Percentiles rank a stretch among this genome's conserved stretches.
Evolutionary conservation across 1,284 basidiomycete genomes (phyloP).

Genomic region (Marasmius oreades): DNA sequence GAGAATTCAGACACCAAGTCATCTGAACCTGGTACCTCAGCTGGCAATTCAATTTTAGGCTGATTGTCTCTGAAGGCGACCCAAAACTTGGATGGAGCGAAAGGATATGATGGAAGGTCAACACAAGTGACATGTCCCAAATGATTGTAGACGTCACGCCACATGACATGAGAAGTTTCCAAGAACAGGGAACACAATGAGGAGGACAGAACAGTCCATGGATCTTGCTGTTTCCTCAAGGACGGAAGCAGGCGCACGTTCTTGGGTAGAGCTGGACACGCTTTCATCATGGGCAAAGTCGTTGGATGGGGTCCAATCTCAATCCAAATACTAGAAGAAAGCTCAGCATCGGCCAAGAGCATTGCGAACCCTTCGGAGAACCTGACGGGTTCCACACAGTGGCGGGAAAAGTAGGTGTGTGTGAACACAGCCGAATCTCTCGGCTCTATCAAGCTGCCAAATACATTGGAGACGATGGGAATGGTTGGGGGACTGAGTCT

Average conservation of each 20-base stretch:
- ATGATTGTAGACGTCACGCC: constrained; percentile 54
- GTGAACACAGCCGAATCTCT: constrained; percentile 49
- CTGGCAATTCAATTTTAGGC: background rate
- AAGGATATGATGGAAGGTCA: constrained; percentile 61
- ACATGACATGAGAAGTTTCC: constrained; percentile 38
- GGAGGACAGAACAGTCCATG: constrained; percentile 41
- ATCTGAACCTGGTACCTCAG: background rate
- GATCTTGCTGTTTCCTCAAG: constrained; percentile 40
- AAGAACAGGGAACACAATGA: constrained; percentile 48
- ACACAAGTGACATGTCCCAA: constrained; percentile 36
- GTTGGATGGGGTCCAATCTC: constrained; percentile 64
- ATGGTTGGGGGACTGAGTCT: constrained; percentile 44
- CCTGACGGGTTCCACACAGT: constrained; percentile 57
- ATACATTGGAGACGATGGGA: constrained; percentile 57
- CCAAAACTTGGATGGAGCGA: constrained; percentile 55
- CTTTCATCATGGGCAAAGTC: constrained; percentile 52
- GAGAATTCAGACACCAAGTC: constrained; percentile 28
- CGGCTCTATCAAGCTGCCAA: constrained; percentile 47
- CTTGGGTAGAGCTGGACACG: constrained; percentile 31
- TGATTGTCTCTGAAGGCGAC: constrained; percentile 38
- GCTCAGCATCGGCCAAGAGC: constrained; percentile 28
- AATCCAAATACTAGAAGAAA: constrained; percentile 45
- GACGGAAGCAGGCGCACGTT: constrained; percentile 41
- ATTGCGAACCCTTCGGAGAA: constrained; percentile 49
- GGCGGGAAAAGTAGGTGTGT: constrained; percentile 51